Percentiles rank a stretch among this genome's conserved stretches.
These are phyloP conservation scores for Naematelia encephala DNA, from an alignment of 768 basidiomycete species.

Conservation along the genomic window DNA sequence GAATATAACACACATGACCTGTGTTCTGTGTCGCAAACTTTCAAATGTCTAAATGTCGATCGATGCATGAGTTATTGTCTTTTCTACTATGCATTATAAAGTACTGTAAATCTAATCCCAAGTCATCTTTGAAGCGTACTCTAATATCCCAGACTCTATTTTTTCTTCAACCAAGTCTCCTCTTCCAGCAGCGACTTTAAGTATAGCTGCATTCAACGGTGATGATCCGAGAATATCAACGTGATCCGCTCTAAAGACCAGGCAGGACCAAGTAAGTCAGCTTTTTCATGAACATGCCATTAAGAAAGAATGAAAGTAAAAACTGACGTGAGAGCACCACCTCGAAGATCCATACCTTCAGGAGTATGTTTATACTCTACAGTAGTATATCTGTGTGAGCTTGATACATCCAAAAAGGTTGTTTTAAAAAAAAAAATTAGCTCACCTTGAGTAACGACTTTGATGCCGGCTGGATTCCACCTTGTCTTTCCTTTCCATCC, in stretches of 20 bases:
- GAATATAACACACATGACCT: no score
- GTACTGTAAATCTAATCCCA: conserved; percentile 60
- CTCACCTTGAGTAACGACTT: conserved; percentile 73
- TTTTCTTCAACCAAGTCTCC: conserved; percentile 62
- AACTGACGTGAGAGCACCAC: conserved; percentile 77
- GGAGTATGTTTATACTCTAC: conserved; percentile 64
- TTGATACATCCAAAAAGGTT: background rate
- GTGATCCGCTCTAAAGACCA: conserved; percentile 58
- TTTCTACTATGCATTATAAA: background rate
- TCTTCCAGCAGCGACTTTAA: conserved; percentile 81
- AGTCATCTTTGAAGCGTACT: conserved; percentile 67
- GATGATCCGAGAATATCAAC: conserved; percentile 79
- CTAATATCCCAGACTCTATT: conserved; percentile 72
- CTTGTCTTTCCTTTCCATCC: conserved; percentile 77
- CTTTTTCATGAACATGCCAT: background rate
- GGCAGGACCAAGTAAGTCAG: background rate
- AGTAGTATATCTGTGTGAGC: background rate
- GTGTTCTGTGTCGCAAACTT: no score
- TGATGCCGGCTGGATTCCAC: conserved; percentile 91
- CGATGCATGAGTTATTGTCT: background rate
- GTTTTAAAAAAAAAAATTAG: background rate
- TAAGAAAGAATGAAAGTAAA: background rate
- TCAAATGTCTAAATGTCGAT: no score
- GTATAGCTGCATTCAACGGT: conserved; percentile 79
- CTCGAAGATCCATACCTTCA: conserved; percentile 67